phyloP scores from a whole-genome alignment of 805 yeast species.

The Metschnikowia proteae region DNA sequence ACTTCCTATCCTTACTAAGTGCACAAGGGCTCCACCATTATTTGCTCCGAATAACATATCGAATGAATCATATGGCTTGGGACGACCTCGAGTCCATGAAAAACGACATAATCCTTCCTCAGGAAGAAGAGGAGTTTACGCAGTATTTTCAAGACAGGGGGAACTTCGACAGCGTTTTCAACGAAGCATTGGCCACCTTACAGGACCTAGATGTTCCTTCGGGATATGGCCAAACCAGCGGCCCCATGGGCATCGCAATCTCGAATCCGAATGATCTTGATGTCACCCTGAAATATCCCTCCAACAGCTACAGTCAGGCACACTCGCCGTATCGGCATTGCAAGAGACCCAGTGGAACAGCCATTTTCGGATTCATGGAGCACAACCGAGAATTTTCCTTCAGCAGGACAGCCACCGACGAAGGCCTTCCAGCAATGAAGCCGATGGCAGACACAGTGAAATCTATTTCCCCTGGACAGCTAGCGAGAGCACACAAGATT shows the following conservation, averaged over 20 bases:
- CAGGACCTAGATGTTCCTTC: constrained; percentile 65
- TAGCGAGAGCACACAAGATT: constrained; percentile 7
- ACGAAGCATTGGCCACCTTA: constrained; percentile 51
- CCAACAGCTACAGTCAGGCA: constrained; percentile 13
- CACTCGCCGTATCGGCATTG: constrained; percentile 37
- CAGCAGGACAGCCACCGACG: constrained; percentile 38
- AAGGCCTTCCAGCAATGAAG: constrained; percentile 20
- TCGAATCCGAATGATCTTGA: not conserved
- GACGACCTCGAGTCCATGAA: constrained; percentile 24
- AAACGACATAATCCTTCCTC: constrained; percentile 11
- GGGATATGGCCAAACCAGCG: constrained; percentile 26
- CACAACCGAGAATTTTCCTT: constrained; percentile 63
- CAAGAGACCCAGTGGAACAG: constrained; percentile 72
- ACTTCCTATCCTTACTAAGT: too few species aligned
- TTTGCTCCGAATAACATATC: too few species aligned
- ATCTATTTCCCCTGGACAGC: constrained; percentile 31
- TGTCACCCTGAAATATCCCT: constrained; percentile 4
- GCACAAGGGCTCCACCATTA: too few species aligned
- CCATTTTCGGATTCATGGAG: constrained; percentile 68
- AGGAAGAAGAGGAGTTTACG: constrained; percentile 47
- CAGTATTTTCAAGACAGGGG: constrained; percentile 43
- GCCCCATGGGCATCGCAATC: constrained; percentile 3
- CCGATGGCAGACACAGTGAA: constrained; percentile 15
- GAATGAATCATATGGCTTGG: constrained; percentile 27
- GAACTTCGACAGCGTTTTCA: constrained; percentile 53